Evolutionary conservation across 805 yeast genomes (phyloP), one percentile per base, ranked within the genome.

Genomic region (Huiozyma naganishii): DNA sequence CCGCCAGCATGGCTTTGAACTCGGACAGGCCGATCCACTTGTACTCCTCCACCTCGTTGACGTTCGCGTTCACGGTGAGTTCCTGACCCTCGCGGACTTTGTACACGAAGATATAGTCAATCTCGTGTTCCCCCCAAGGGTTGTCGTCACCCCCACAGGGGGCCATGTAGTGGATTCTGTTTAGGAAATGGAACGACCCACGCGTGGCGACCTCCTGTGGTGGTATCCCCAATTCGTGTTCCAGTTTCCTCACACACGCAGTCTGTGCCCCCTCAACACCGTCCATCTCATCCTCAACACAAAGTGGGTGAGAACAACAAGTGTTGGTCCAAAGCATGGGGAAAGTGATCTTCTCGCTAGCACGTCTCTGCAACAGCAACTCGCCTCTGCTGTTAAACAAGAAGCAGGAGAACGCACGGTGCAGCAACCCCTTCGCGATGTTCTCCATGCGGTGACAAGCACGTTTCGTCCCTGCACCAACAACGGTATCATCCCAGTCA

Each of bases 261-360:
- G 70, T 69, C 58, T 79, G 83, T 43, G 77, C 95, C 46, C 98
- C 98, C 28, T 65, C 64, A 6, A 90, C 70, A 32, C 12, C 28
- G 27, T 12, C 29, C 59, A 88, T 69, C 64, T 92, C 99, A 33
- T 77, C 68, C 34, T 80, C 74, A 32, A 87, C 77, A 43, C 95
- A 87, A 42, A 92, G 71, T 7, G 99, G 99, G 62, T 92, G 99
- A 1, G 97, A 89, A 64, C 99, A 92, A 67, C 99, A 92, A 1
- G 99, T 92, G 64, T 92, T 92, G 27, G 99, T 92, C 99, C 99
- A 92, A 82, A 89, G 79, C 46, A 79, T 79, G 0, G 97, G 95
- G 65, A 92, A 92, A 1, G 99, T 92, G 67, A 92, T 92, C 64
- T 92, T 92, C 62, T 92, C 97, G 41, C 80, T 79, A 0, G 99